Evolutionary conservation across 1,284 basidiomycete species (phyloP), one percentile per base, ranked within the genome.

Genomic region (Trametes versicolor): DNA sequence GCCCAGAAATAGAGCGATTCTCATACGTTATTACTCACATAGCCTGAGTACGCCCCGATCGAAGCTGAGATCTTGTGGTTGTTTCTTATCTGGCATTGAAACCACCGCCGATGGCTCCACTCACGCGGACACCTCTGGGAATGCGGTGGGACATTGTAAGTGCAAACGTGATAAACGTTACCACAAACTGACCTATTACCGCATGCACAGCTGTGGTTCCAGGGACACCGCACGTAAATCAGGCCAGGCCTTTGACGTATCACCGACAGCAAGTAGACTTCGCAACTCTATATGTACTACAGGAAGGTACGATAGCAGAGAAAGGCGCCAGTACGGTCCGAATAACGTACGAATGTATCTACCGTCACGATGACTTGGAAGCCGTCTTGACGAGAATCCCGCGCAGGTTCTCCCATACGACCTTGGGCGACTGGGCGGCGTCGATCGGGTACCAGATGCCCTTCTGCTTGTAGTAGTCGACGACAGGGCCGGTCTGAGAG

Each of bases 401-500:
- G 64, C 84, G 81, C 72, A 98, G 81, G 79, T 88, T 90, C 70
- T 92, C 89, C 97, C 97, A 99, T 32, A 99, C 97, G 64, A 98
- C 86, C 67, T 84, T 87, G 19, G 97, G 97, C 49, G 91, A 88
- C 82, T 99, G 97, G 32, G 96, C 93, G 63, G 96, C 97, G 76
- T 99, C 97, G 70, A 99, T 87, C 50, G 91, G 92, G 61, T 86
- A 83, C 95, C 95, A 97, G 58, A 97, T 86, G 55, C 94, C 92
- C 74, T 95, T 92, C 72, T 87, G 85, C 80, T 93, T 94, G 88
- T 99, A 99, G 84, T 98, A 98, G 60, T 95, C 95, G n/a, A 96
- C 93, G 32, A 99, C 97, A 36, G 97, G 96, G 4, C 92, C 93
- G 25, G 97, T 99, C 80, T 98, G 96, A 59, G 85, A 80, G 83